A percentile compares a stretch with the other conserved stretches of the same genome.
Evolutionary conservation across 176 grass and related monocot species (phyloP).

Genomic region (Carex scoparia): DNA sequence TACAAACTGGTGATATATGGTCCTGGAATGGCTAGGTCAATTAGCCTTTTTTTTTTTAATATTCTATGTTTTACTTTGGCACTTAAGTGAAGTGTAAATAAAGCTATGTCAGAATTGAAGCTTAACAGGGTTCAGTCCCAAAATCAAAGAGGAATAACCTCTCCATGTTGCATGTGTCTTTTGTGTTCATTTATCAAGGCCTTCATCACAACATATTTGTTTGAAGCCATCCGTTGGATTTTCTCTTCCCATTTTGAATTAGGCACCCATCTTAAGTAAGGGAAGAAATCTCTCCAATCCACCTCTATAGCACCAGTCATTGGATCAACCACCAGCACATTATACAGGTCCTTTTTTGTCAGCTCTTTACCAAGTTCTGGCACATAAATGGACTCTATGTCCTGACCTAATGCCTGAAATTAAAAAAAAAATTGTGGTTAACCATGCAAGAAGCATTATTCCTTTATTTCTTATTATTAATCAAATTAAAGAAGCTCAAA

Average conservation of each 20-base stretch:
- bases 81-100: neutral
- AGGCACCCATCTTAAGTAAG: conserved; percentile 80
- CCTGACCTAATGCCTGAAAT: conserved; percentile 56
- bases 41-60: neutral
- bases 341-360: conserved; percentile 50
- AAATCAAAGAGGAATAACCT: conserved; percentile 36
- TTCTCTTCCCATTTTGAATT: conserved; percentile 63
- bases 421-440: neutral
- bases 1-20: neutral
- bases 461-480: neutral
- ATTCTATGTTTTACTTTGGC: neutral
- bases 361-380: conserved; percentile 61
- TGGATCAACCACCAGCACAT: conserved; percentile 50
- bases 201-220: conserved; percentile 40
- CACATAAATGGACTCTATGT: conserved; percentile 55
- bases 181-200: conserved; percentile 62
- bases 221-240: conserved; percentile 33
- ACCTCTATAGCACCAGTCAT: conserved; percentile 84
- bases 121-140: neutral
- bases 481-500: neutral
- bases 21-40: neutral
- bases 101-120: neutral
- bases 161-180: conserved; percentile 42
- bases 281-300: conserved; percentile 97
- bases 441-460: neutral